phyloP scores from a whole-genome alignment of 106 monocot species.

The Agapanthus africanus region DNA sequence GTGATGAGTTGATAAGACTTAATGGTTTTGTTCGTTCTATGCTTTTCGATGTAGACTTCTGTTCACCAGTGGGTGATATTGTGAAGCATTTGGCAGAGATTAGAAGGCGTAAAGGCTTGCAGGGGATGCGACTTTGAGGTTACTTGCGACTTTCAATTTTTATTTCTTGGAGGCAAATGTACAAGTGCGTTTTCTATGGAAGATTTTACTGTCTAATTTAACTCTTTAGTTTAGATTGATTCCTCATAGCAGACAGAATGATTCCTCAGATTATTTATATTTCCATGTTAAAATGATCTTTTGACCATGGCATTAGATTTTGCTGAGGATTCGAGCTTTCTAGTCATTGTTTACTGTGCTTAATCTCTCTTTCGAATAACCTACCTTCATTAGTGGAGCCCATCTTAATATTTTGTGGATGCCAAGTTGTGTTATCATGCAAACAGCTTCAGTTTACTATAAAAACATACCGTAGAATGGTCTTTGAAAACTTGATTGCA shows the following conservation, averaged over 20 bases:
- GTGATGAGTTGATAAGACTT: too few species aligned
- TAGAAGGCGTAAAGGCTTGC: conserved; percentile 8
- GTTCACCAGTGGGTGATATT: too few species aligned
- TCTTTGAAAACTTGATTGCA: not conserved
- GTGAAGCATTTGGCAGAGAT: too few species aligned
- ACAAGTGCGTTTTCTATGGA: not conserved
- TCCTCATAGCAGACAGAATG: not conserved
- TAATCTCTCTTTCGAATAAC: too few species aligned
- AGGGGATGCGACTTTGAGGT: conserved; percentile 6
- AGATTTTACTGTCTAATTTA: not conserved
- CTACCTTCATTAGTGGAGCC: too few species aligned
- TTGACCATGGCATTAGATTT: too few species aligned
- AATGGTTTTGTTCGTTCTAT: too few species aligned
- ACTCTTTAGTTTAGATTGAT: not conserved
- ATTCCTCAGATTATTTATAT: not conserved
- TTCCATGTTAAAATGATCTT: not conserved
- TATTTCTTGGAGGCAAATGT: not conserved
- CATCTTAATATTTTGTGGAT: too few species aligned
- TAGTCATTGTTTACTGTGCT: not conserved
- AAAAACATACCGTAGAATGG: too few species aligned
- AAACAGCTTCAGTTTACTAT: too few species aligned
- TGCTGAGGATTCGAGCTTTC: not conserved
- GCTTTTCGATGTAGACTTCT: too few species aligned
- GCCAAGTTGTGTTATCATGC: too few species aligned
- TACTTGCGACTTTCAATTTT: not conserved